Base-by-base conservation (phyloP, 768 basidiomycete species). In the Cystobasidium tubakii region DNA sequence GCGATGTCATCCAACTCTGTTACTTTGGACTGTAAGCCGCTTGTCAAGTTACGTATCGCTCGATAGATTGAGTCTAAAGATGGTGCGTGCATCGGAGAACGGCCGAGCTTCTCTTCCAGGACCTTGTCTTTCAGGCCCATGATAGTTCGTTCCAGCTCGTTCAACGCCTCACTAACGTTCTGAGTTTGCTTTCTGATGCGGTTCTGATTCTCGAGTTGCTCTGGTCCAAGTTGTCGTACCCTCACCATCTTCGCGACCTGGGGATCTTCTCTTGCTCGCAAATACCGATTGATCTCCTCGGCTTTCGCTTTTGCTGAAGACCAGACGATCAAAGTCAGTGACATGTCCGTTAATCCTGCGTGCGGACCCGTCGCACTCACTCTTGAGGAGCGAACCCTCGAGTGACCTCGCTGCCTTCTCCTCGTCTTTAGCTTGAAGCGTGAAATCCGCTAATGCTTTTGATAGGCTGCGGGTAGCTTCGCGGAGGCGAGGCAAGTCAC, bases 1-100 rank as follows among this genome's bases (percentile, higher is more conserved):
- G 80, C 70, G 19, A 83, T 78, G 23, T 81, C 81, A 72, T 82
- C 82, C 33, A 83, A 76, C n/a, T 81, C 80, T 57, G 77, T 53
- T 1, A 75, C 75, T 73, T 78, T 77, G 60, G 80, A 79, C 9
- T 75, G 72, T 3, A 82, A 79, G 19, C 80, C 81, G 1, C 71
- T 72, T 6, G 91, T 89, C 77, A 96, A 91, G 80, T 94, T 93
- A 50, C 89, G 87, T 77, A 90, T 89, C 0, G 91, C 89, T 36
- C 90, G 86, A 77, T 89, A 88, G 79, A 95, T 86, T 0, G 89
- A 88, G 77, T 94, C 93, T 64, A 96, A 82, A 7, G 90, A 87
- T 0, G 92, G 92, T 4, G 91, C 85, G 76, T 92, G 94, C 78
- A 53, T n/a, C 12, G 62, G 44, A 7, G 57, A 63, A 17, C 71